phyloP scores from a whole-genome alignment of 805 yeast genomes.

The Wickerhamiella cacticola region DNA sequence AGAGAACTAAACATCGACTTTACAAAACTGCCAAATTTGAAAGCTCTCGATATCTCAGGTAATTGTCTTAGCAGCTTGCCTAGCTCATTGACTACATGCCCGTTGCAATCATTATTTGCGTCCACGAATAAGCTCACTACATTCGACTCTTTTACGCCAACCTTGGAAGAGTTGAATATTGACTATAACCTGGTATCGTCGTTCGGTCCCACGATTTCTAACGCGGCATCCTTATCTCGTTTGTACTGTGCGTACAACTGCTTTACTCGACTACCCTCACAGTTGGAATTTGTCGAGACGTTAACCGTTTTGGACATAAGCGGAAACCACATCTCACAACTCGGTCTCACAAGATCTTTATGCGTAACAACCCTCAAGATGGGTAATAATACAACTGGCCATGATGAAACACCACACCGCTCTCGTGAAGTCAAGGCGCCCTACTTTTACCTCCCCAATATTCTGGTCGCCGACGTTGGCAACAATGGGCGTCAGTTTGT shows the following conservation, averaged over 20 bases:
- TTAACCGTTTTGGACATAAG: slow-evolving; percentile 43
- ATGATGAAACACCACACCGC: slow-evolving; percentile 45
- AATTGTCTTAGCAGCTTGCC: slow-evolving; percentile 52
- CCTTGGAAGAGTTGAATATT: slow-evolving; percentile 51
- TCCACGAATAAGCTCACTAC: slow-evolving; percentile 35
- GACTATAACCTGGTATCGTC: slow-evolving; percentile 58
- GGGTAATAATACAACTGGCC: slow-evolving; percentile 44
- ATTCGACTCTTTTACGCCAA: slow-evolving; percentile 39
- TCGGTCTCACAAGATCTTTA: slow-evolving; percentile 1
- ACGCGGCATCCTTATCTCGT: slow-evolving; percentile 45
- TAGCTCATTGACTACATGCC: slow-evolving; percentile 16
- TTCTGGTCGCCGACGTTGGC: neutral
- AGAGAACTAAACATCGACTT: slow-evolving; percentile 36
- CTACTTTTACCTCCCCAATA: slow-evolving; percentile 4
- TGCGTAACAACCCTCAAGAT: slow-evolving; percentile 3
- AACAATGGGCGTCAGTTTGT: slow-evolving; percentile 28
- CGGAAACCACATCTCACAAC: slow-evolving; percentile 26
- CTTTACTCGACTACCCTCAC: slow-evolving; percentile 46
- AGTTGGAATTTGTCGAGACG: slow-evolving; percentile 44
- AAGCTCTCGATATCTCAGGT: slow-evolving; percentile 62
- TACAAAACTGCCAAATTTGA: slow-evolving; percentile 39
- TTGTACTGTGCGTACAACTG: slow-evolving; percentile 77
- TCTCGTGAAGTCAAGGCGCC: slow-evolving; percentile 39
- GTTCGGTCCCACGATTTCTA: slow-evolving; percentile 48
- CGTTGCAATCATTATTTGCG: slow-evolving; percentile 14